Base-by-base conservation (phyloP, 2,329 filamentous ascomycete species). In the Penicillium expansum region DNA sequence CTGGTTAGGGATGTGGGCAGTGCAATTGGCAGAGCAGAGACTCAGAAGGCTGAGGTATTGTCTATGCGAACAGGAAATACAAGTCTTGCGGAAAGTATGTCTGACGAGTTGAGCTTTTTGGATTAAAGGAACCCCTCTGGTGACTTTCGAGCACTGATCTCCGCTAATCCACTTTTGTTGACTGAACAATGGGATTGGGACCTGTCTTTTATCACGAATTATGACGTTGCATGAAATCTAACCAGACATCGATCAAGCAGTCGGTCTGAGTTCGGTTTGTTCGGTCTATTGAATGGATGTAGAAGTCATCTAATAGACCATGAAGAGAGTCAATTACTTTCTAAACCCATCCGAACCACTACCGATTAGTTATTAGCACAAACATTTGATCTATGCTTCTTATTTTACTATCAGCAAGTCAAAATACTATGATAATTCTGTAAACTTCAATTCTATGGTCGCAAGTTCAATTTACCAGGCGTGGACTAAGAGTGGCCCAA, bases 41-140 rank as follows among this genome's bases (percentile, higher is more conserved):
- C 14, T 13, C 49, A 57, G 83, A 85, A 65, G 66, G 7, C 54
- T 2, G 24, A 56, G 48, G 33, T 52, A 52, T 47, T 41, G 10
- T 39, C 41, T 27, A 41, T 27, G 20, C 16, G 27, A 39, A 9
- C 48, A 42, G 32, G 20, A 39, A 41, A 35, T 32, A 33, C 24
- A 27, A 22, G 13, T 7, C 48, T 52, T 20, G 29, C 16, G 11
- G 35, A 47, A 22, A 47, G 20, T 27, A 41, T 56, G 39, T 52
- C 54, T 56, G 48, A 84, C 58, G 82, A 85, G 67, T 77, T 85
- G 77, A 81, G 82, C 5, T 83, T 80, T 66, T 69, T 83, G 63
- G 81, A 83, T 66, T 83, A 62, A 70, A 48, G 27, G n/a, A 27
- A 18, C 5, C 35, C 14, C 33, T 52, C 20, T 5, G n/a, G 32